These are phyloP conservation scores for Saxophila tyrrhenica DNA, from an alignment of 495 filamentous ascomycete species.

Conservation along the genomic window DNA sequence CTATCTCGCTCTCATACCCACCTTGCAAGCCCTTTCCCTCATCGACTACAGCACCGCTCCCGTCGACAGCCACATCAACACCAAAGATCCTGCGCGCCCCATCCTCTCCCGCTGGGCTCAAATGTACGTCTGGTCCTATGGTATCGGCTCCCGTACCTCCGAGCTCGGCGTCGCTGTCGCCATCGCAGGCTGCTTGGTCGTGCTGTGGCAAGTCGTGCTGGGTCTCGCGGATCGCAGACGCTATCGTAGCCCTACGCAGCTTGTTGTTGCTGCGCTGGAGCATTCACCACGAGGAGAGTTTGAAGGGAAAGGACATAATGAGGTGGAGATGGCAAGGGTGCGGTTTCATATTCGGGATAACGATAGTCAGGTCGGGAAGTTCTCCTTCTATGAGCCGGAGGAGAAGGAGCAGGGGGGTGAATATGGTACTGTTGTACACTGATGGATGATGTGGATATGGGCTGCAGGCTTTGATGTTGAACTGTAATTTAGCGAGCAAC, in stretches of 20 bases:
- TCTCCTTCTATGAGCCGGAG: not conserved
- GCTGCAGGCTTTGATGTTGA: not conserved
- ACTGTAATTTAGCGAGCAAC: not conserved
- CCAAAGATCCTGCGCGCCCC: not conserved
- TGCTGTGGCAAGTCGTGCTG: not conserved
- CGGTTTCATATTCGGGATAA: not conserved
- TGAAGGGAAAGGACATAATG: not conserved
- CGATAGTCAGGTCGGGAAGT: not conserved
- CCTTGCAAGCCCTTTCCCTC: not conserved
- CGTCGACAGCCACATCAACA: not conserved
- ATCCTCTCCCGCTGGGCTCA: constrained; percentile 11
- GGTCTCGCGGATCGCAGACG: not conserved
- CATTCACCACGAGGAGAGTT: constrained; percentile 1
- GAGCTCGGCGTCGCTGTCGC: constrained; percentile 20
- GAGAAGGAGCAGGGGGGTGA: not conserved
- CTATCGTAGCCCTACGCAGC: not conserved
- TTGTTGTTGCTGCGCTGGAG: not conserved
- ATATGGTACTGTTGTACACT: too few species aligned
- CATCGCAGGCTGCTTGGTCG: not conserved
- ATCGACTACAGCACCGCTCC: not conserved
- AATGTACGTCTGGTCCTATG: constrained; percentile 21
- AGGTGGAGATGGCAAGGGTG: constrained; percentile 1
- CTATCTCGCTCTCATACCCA: not conserved
- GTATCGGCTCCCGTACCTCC: constrained; percentile 16
- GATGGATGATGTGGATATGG: too few species aligned